Conservation (phyloP, 2,329 filamentous ascomycete species). For the Trichoderma arundinaceum region DNA sequence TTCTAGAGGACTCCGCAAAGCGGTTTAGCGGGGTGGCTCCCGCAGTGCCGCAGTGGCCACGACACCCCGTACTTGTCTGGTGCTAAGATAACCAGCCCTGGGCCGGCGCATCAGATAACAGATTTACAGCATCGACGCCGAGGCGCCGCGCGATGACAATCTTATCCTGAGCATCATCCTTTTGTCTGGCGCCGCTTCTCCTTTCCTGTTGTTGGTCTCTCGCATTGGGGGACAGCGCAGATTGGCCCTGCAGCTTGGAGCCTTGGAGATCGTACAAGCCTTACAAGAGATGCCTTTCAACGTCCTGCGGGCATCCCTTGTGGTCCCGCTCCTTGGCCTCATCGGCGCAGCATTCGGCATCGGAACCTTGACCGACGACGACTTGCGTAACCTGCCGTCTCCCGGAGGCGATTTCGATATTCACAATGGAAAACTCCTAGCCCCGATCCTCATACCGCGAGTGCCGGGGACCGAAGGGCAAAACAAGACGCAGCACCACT, state of each 20-base stretch:
- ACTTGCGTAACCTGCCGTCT: conserved; percentile 73
- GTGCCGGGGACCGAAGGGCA: conserved; percentile 87
- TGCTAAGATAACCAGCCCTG: conserved; percentile 10
- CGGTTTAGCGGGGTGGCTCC: conserved; percentile 24
- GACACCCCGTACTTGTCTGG: conserved; percentile 18
- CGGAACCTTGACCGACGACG: conserved; percentile 71
- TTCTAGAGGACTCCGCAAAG: conserved; percentile 16
- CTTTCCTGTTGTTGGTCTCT: not conserved
- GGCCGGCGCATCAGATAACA: too few relatives aligned
- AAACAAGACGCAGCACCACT: conserved; percentile 74
- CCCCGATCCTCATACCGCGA: conserved; percentile 85
- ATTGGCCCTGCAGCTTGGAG: conserved; percentile 2
- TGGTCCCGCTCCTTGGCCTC: conserved; percentile 31
- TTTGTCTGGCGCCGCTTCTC: conserved; percentile 2
- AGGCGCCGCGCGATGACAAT: conserved; percentile 9
- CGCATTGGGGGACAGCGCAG: conserved; percentile 1
- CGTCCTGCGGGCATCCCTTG: conserved; percentile 5
- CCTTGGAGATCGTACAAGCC: not conserved
- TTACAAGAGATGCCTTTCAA: conserved; percentile 33
- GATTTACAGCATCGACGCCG: too few relatives aligned
- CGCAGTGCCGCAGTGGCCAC: conserved; percentile 20
- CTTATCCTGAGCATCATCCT: not conserved
- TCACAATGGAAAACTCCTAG: conserved; percentile 72
- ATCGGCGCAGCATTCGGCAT: conserved; percentile 46
- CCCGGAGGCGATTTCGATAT: conserved; percentile 80